These are phyloP conservation scores for Globisporangium barbulae DNA, from an alignment of 352 stramenopile genomes.

Conservation along the genomic window DNA sequence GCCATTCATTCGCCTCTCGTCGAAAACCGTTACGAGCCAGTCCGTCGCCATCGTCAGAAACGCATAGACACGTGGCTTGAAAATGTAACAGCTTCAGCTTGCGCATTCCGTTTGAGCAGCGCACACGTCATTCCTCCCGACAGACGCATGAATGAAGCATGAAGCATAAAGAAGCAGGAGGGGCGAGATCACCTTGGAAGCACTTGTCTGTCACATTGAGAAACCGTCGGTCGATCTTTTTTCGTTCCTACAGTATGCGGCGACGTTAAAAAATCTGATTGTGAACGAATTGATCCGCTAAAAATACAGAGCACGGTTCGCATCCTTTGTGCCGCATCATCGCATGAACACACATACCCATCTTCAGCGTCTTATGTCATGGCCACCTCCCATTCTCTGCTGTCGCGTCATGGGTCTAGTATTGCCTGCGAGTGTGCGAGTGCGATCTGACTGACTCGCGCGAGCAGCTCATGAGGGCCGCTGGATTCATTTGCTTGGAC, in stretches of 20 bases:
- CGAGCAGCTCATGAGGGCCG: neutral
- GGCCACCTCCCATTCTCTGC: neutral
- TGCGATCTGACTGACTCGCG: neutral
- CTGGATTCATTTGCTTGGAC: neutral
- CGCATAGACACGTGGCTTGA: slow-evolving; percentile 11
- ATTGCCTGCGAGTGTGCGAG: neutral
- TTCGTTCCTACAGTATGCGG: neutral
- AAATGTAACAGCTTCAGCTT: slow-evolving; percentile 2
- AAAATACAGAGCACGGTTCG: neutral
- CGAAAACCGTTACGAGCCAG: slow-evolving; percentile 9
- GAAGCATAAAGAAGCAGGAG: neutral
- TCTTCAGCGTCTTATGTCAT: neutral
- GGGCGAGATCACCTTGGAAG: neutral
- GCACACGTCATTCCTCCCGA: neutral
- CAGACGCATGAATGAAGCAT: neutral
- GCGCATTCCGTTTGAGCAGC: neutral
- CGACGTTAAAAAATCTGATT: neutral
- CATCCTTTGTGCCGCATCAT: neutral
- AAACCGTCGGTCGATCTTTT: slow-evolving; percentile 1
- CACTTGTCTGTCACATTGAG: neutral
- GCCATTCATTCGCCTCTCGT: slow-evolving; percentile 3
- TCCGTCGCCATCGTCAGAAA: slow-evolving; percentile 2
- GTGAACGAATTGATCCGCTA: neutral
- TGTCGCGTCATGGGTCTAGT: neutral
- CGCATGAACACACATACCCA: neutral